Conservation (phyloP, 306 rosid genomes). For the Gynostemma pentaphyllum region DNA sequence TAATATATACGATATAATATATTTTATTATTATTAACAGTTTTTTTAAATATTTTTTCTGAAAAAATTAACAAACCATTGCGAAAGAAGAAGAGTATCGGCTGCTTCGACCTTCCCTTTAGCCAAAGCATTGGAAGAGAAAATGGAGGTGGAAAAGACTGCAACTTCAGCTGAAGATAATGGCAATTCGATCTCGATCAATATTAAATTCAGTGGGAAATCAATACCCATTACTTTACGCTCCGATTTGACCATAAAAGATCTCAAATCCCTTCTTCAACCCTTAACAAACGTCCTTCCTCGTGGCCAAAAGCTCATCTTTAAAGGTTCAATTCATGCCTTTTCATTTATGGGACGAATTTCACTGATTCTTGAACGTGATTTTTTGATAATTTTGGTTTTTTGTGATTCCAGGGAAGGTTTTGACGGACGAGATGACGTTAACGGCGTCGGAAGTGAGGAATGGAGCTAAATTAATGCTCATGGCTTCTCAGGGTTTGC, state of each 20-base stretch:
- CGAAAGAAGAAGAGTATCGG: neutral
- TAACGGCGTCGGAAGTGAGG: slow-evolving; percentile 43
- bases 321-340: slow-evolving; percentile 38
- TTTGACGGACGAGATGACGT: slow-evolving; percentile 58
- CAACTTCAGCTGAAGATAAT: slow-evolving; percentile 4
- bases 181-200: slow-evolving; percentile 24
- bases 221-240: slow-evolving; percentile 45
- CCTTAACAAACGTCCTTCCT: slow-evolving; percentile 72
- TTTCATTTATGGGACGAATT: neutral
- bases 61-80: too few species aligned
- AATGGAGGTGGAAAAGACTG: slow-evolving; percentile 29
- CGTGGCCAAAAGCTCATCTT: slow-evolving; percentile 92
- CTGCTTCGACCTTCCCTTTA: neutral
- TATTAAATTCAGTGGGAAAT: slow-evolving; percentile 55
- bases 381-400: slow-evolving; percentile 13
- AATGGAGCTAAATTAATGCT: slow-evolving; percentile 83
- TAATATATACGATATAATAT: too few species aligned
- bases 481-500: slow-evolving; percentile 83
- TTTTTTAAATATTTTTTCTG: too few species aligned
- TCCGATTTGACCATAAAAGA: slow-evolving; percentile 51
- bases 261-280: slow-evolving; percentile 71
- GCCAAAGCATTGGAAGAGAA: neutral
- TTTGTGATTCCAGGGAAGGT: slow-evolving; percentile 48
- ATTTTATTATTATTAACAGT: too few species aligned
- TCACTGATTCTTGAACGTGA: neutral